A percentile compares a stretch with the other conserved stretches of the same genome.
These are phyloP conservation scores for Sporothrix schenckii DNA, from an alignment of 2,329 filamentous ascomycete genomes.

Conservation along the genomic window DNA sequence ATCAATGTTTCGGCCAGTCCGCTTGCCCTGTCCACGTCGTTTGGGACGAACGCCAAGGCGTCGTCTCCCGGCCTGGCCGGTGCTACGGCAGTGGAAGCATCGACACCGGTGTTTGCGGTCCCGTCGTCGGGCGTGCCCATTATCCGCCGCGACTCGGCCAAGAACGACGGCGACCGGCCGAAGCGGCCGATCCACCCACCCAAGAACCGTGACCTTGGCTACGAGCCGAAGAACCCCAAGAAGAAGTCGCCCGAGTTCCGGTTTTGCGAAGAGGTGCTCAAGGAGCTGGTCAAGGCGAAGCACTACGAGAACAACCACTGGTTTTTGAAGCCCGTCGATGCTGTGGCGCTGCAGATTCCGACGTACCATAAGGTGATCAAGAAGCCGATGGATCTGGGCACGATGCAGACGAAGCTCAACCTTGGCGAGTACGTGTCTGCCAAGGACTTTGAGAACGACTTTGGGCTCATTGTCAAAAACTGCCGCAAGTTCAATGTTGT, in stretches of 20 bases:
- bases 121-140: constrained; percentile 76
- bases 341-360: constrained; percentile 90
- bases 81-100: constrained; percentile 45
- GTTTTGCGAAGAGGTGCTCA: constrained; percentile 82
- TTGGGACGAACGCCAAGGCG: constrained; percentile 27
- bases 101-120: constrained; percentile 63
- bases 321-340: constrained; percentile 85
- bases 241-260: constrained; percentile 87
- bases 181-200: constrained; percentile 94
- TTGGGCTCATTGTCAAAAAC: constrained; percentile 82
- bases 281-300: constrained; percentile 75
- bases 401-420: constrained; percentile 76
- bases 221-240: constrained; percentile 79
- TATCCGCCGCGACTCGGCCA: constrained; percentile 82
- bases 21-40: constrained; percentile 11
- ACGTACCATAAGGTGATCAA: constrained; percentile 93
- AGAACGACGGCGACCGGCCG: constrained; percentile 74
- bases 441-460: constrained; percentile 83
- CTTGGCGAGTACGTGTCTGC: constrained; percentile 76
- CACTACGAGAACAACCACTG: constrained; percentile 68
- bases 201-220: constrained; percentile 88
- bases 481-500: constrained; percentile 82
- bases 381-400: constrained; percentile 91
- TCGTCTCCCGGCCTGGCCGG: constrained; percentile 44
- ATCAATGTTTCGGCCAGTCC: constrained; percentile 18